Base-by-base conservation (phyloP, 805 yeast species). In the Brettanomyces bruxellensis region DNA sequence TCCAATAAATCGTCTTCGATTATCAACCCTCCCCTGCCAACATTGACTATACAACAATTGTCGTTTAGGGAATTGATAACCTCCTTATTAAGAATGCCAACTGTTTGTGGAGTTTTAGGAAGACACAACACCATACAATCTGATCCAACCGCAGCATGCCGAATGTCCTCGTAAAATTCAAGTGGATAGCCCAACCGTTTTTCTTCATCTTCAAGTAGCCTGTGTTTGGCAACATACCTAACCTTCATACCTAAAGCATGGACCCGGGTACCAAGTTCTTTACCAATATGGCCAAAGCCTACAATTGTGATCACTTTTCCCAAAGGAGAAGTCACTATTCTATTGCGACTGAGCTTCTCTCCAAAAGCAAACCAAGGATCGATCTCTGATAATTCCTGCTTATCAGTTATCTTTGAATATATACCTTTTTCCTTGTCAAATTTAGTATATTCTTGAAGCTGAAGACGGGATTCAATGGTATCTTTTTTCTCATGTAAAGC, bases 281-380 rank as follows among this genome's bases (percentile, higher is more conserved):
- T 73, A 7, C 95, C 95, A 54, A 86, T 86, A 22, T 78, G 69
- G 1, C 95, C 95, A 55, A 85, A 80, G 0, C 95, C 95, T 3
- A 83, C 76, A 34, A 86, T 71, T 3, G 81, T 77, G 1, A 72
- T 88, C 24, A 67, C 67, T 56, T 78, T 81, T 22, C 79, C 79
- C 13, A 62, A 59, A 5, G 89, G 88, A 4, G 78, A 70, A 22
- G 61, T 76, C 53, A 74, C 59, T 28, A 57, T 57, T 24, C 56
- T 49, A 25, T 75, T 65, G 2, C 75, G 70, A 38, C 78, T 81
- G 3, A 78, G 61, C 18, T 58, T 54, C 22, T 72, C 72, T 14
- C 75, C 70, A 37, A 64, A 62, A 0, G 71, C 66, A 49, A 70
- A 65, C 58, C 68, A 55, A n/a, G 50, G 49, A 4, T 51, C 48